phyloP scores from a whole-genome alignment of 139 green algal genomes.

The Eudorina sp. region DNA sequence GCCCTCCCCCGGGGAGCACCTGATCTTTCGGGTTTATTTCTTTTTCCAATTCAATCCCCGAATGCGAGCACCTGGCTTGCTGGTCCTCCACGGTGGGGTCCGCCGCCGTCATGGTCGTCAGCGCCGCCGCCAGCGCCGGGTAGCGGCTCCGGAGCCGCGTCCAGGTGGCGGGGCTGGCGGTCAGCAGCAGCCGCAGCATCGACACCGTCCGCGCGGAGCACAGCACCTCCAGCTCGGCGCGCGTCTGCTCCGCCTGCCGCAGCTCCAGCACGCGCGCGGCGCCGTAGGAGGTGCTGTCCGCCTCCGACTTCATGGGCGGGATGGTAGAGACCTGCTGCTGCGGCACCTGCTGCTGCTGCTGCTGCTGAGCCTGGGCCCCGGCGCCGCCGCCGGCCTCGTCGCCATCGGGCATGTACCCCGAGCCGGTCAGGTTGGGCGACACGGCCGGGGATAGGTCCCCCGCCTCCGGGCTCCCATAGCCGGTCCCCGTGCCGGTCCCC shows the following conservation, averaged over 20 bases:
- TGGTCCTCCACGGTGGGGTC: slow-evolving; percentile 33
- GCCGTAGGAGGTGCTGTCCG: slow-evolving; percentile 7
- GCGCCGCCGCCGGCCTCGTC: not conserved
- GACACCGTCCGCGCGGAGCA: not conserved
- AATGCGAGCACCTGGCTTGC: slow-evolving; percentile 42
- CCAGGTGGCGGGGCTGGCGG: slow-evolving; percentile 26
- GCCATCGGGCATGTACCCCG: not conserved
- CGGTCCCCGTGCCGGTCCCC: not conserved
- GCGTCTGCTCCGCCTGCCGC: slow-evolving; percentile 5
- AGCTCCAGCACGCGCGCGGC: slow-evolving; percentile 11
- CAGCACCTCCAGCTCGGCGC: slow-evolving; percentile 13
- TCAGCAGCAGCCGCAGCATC: slow-evolving; percentile 28
- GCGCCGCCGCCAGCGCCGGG: slow-evolving; percentile 28
- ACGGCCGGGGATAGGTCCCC: not conserved
- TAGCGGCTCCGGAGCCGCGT: slow-evolving; percentile 4
- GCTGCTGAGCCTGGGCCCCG: not conserved
- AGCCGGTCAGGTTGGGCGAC: not conserved
- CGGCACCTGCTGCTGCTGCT: not conserved
- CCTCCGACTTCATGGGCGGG: slow-evolving; percentile 38
- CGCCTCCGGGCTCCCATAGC: not conserved
- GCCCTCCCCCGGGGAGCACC: too few relatives aligned
- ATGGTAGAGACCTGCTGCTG: slow-evolving; percentile 20
- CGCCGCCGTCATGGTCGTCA: slow-evolving; percentile 3
- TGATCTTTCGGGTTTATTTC: too few relatives aligned
- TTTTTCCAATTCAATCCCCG: too few relatives aligned